Conservation (phyloP, 1,284 basidiomycete species). For the Acaromyces ingoldii region DNA sequence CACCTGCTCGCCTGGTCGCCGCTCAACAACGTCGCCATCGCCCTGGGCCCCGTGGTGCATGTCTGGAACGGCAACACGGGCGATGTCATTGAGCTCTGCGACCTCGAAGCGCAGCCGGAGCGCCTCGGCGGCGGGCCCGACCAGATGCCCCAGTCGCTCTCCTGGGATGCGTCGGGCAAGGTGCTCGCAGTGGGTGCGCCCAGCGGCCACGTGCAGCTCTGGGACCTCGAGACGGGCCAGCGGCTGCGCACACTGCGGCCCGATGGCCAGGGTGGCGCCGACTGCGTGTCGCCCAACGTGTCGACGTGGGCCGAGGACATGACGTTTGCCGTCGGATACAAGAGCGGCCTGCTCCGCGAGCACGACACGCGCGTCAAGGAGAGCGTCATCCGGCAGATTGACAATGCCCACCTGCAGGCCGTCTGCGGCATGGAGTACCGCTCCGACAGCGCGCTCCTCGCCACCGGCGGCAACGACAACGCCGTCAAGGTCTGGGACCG, state of each 20-base stretch:
- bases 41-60: slow-evolving; percentile 37
- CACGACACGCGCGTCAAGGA: slow-evolving; percentile 46
- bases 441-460: slow-evolving; percentile 63
- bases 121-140: slow-evolving; percentile 43
- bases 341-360: slow-evolving; percentile 44
- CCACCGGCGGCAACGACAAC: slow-evolving; percentile 96
- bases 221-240: slow-evolving; percentile 77
- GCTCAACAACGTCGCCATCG: slow-evolving; percentile 61
- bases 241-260: slow-evolving; percentile 66
- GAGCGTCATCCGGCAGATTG: slow-evolving; percentile 33
- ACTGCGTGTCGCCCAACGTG: slow-evolving; percentile 33
- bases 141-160: slow-evolving; percentile 65
- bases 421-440: slow-evolving; percentile 49
- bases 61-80: slow-evolving; percentile 87
- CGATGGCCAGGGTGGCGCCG: slow-evolving; percentile 36
- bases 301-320: slow-evolving; percentile 46
- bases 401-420: slow-evolving; percentile 42
- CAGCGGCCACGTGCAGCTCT: slow-evolving; percentile 85
- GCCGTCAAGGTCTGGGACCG: slow-evolving; percentile 89
- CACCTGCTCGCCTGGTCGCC: slow-evolving; percentile 87
- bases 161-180: slow-evolving; percentile 80
- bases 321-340: slow-evolving; percentile 42
- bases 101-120: slow-evolving; percentile 36
- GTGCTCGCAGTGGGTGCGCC: slow-evolving; percentile 83
- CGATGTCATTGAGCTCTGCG: slow-evolving; percentile 65